phyloP scores from a whole-genome alignment of 208 protist genomes.

The Vickermania spadyakhi region DNA sequence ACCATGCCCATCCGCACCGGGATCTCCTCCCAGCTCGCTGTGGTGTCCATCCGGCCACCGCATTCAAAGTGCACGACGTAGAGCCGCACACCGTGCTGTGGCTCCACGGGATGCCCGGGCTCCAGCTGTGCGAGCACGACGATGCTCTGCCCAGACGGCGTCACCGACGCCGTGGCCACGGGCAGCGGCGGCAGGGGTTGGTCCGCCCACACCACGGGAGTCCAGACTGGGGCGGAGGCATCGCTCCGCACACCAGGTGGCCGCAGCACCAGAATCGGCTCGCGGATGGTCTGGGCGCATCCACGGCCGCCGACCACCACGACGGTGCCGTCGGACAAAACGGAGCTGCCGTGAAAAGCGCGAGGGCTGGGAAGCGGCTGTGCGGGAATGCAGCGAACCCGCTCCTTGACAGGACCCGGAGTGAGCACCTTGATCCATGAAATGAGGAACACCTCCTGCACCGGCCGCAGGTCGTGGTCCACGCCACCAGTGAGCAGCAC shows the following conservation, averaged over 20 bases:
- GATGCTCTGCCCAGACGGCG: conserved; percentile 14
- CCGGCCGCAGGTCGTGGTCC: conserved; percentile 29
- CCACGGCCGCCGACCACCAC: conserved; percentile 47
- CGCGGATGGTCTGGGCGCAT: conserved; percentile 2
- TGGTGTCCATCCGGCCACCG: neutral
- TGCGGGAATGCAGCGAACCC: neutral
- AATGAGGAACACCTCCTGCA: conserved; percentile 40
- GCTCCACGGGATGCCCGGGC: conserved; percentile 2
- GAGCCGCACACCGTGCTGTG: conserved; percentile 19
- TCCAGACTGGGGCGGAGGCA: conserved; percentile 15
- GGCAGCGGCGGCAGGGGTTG: conserved; percentile 5
- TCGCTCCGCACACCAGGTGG: conserved; percentile 6
- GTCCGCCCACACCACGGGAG: neutral
- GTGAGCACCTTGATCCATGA: conserved; percentile 16
- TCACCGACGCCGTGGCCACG: conserved; percentile 27
- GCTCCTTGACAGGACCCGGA: neutral
- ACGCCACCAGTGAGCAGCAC: conserved; percentile 53
- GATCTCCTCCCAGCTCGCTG: conserved; percentile 26
- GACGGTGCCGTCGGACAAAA: conserved; percentile 39
- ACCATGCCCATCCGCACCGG: conserved; percentile 23
- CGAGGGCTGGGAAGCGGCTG: conserved; percentile 32
- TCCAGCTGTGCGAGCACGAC: conserved; percentile 27
- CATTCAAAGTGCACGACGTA: conserved; percentile 19
- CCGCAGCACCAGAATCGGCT: neutral
- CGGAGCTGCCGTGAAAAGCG: conserved; percentile 42